A percentile compares a stretch with the other conserved stretches of the same genome.
These are phyloP conservation scores for Talaromyces atroroseus DNA, from an alignment of 2,329 filamentous ascomycete species.

Conservation along the genomic window DNA sequence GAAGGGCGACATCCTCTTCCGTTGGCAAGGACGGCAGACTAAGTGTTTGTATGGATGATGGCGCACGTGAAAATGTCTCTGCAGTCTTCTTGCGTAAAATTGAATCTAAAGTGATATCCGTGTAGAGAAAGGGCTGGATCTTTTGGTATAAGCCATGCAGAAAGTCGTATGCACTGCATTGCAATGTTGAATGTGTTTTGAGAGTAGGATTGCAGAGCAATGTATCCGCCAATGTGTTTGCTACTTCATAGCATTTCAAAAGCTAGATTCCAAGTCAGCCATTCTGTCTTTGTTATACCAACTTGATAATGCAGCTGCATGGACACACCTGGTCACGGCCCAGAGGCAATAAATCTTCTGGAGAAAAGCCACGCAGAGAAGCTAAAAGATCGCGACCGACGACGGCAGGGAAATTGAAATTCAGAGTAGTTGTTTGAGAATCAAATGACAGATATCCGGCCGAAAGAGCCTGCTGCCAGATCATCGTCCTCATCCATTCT, in stretches of 20 bases:
- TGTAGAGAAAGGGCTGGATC: slow-evolving; percentile 24
- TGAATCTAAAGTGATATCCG: slow-evolving; percentile 21
- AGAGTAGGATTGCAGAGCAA: slow-evolving; percentile 18
- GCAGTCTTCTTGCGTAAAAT: slow-evolving; percentile 26
- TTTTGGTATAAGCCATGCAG: slow-evolving; percentile 28
- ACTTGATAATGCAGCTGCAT: background rate
- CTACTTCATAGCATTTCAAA: slow-evolving; percentile 28
- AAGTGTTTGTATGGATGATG: slow-evolving; percentile 19
- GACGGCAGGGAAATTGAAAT: slow-evolving; percentile 22
- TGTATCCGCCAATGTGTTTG: slow-evolving; percentile 27
- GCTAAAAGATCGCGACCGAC: slow-evolving; percentile 23
- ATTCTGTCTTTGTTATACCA: background rate
- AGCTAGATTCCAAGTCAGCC: slow-evolving; percentile 16
- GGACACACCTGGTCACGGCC: slow-evolving; percentile 26
- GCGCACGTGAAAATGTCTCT: slow-evolving; percentile 22
- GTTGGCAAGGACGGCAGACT: background rate
- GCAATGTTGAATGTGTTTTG: slow-evolving; percentile 9
- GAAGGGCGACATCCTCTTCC: background rate
- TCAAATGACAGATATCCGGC: slow-evolving; percentile 23
- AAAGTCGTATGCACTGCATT: slow-evolving; percentile 24
- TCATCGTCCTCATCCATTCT: slow-evolving; percentile 29
- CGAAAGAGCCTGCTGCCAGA: slow-evolving; percentile 27
- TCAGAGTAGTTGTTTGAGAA: slow-evolving; percentile 18
- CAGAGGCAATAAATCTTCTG: slow-evolving; percentile 24
- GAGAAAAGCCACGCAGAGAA: slow-evolving; percentile 20